Percentiles rank a stretch among this genome's conserved stretches.
phyloP scores from a whole-genome alignment of 2,329 filamentous ascomycete species.

The Taxawa tesnikishii region DNA sequence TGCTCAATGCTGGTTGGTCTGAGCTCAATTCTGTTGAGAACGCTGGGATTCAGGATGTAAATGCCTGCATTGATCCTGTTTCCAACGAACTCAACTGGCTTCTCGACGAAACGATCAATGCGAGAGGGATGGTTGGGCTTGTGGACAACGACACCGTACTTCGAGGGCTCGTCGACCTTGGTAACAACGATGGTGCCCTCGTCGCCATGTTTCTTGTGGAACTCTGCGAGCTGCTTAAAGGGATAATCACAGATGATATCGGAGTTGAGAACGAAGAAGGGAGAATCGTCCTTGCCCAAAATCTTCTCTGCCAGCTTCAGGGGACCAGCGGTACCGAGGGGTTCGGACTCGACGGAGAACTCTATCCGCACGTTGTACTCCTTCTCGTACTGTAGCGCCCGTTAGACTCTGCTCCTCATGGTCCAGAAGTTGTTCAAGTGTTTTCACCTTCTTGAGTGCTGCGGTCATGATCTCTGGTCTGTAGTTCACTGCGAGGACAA shows the following conservation, averaged over 20 bases:
- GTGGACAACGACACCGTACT: constrained; percentile 98
- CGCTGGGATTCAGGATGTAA: constrained; percentile 91
- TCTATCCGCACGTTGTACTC: constrained; percentile 90
- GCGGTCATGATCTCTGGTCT: constrained; percentile 95
- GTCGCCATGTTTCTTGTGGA: constrained; percentile 85
- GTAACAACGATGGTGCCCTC: constrained; percentile 98
- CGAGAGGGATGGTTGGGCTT: constrained; percentile 80
- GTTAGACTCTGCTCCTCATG: constrained; percentile 7
- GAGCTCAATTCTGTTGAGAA: constrained; percentile 85
- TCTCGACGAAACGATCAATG: constrained; percentile 99
- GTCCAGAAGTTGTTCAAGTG: constrained; percentile 1
- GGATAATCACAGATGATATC: constrained; percentile 98
- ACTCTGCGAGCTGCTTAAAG: constrained; percentile 76
- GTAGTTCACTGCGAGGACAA: constrained; percentile 98
- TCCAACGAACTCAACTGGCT: constrained; percentile 95
- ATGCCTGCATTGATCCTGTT: constrained; percentile 98
- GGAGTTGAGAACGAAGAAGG: constrained; percentile 97
- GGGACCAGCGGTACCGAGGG: constrained; percentile 86
- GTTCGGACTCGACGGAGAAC: constrained; percentile 93
- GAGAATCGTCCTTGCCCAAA: constrained; percentile 81
- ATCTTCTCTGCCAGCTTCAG: constrained; percentile 91
- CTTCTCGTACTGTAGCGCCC: constrained; percentile 59
- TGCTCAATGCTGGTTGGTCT: constrained; percentile 96
- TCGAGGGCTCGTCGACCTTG: constrained; percentile 97
- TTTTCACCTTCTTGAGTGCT: constrained; percentile 67